phyloP scores from a whole-genome alignment of 139 green algal species.

The Trebouxia sp. region DNA sequence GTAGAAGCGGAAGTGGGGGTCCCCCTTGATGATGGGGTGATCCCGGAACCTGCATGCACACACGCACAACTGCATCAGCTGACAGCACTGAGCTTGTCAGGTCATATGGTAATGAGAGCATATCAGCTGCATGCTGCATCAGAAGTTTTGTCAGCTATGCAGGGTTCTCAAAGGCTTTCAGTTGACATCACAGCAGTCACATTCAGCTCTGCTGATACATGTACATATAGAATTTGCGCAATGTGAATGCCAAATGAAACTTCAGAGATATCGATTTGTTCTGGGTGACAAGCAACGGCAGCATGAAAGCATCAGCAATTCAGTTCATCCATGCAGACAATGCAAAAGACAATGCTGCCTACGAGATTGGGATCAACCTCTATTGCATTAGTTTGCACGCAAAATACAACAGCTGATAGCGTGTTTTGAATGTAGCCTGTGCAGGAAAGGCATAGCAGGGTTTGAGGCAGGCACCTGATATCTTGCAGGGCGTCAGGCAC shows the following conservation, averaged over 20 bases:
- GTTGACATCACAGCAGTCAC: no score
- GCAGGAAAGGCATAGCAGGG: neutral
- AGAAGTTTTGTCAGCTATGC: neutral
- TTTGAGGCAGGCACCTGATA: conserved; percentile 40
- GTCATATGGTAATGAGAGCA: neutral
- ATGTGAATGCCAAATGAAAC: no score
- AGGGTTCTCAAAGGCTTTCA: neutral
- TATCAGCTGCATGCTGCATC: neutral
- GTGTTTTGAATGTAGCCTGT: neutral
- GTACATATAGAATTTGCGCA: no score
- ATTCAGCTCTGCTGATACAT: no score
- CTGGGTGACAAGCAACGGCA: no score
- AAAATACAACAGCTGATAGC: no score
- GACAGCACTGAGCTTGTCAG: neutral
- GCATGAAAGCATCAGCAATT: no score
- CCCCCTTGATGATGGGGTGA: conserved; percentile 72
- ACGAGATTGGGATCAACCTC: no score
- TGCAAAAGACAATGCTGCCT: no score
- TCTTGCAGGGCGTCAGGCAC: conserved; percentile 73
- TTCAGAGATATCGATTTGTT: no score
- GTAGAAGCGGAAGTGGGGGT: conserved; percentile 84
- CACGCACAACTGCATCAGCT: neutral
- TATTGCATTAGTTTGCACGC: no score
- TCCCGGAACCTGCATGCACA: conserved; percentile 52
- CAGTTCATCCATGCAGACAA: no score